Evolutionary conservation across 768 basidiomycete species (phyloP), one percentile per base, ranked within the genome.

Genomic region (Atractiella rhizophila): DNA sequence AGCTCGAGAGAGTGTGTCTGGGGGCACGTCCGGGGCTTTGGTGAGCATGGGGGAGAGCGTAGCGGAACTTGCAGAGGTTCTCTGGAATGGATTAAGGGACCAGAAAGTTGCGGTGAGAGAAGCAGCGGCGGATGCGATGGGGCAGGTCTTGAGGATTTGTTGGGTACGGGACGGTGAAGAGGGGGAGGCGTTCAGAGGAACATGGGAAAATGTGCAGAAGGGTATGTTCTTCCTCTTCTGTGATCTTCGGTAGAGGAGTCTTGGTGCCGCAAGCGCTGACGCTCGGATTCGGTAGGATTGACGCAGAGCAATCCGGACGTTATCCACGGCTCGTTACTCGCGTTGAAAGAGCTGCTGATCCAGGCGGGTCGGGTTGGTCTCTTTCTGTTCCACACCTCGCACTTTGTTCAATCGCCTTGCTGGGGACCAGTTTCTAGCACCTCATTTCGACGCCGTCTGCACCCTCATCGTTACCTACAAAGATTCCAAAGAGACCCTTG

Each of bases 31-130:
- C 0, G 70, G 66, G 6, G 43, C 45, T 1, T 44, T 54, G 40
- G 74, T 83, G 52, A n/a, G n/a, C n/a, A 88, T 94, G 59, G 73
- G 82, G 51, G 69, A 78, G 2, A 76, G 82, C 59, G 83, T 96
- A 18, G 68, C 69, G 39, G 67, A 77, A 28, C 77, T 91, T 11
- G 74, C 96, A 37, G 83, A 85, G 56, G 83, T 83, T 59, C 82
- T 98, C 40, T 74, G 91, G 47, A 71, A 76, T 2, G 81, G 86
- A 4, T 59, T 98, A 19, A 66, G 86, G 32, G 91, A 98, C 57
- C 67, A 76, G 15, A 73, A 85, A 39, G 60, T 62, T n/a, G 76
- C 81, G 55, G 81, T 94, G 11, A 65, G 88, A 42, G 88, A 94
- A 59, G 78, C 80, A 25, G 83, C 86, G 0, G 82, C 85, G 0